Evolutionary conservation across 2,329 filamentous ascomycete genomes (phyloP).

Genomic region (Conoideocrella luteorostrata): DNA sequence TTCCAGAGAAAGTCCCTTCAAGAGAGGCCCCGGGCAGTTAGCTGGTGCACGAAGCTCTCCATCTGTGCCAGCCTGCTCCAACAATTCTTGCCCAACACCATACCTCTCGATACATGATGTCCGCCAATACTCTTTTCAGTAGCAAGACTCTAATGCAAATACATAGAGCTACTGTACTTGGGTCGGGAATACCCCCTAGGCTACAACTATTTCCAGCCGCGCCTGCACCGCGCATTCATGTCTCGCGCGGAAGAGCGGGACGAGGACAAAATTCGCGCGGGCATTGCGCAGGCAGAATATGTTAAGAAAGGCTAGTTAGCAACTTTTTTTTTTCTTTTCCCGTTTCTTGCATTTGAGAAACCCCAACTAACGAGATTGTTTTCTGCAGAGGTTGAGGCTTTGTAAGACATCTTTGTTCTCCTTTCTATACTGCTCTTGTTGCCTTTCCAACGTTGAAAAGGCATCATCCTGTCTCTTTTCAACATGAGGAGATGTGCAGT

Average conservation of each 20-base stretch:
- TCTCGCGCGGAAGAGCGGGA: constrained; percentile 64
- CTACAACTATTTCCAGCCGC: constrained; percentile 69
- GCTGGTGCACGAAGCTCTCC: no score
- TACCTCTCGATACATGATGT: neutral
- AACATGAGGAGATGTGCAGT: no score
- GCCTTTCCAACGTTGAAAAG: neutral
- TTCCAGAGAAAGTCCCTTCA: no score
- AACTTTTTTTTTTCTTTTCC: constrained; percentile 1
- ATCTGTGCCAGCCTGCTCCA: no score
- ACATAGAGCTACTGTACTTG: constrained; percentile 75
- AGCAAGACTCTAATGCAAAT: neutral
- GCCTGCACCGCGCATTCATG: constrained; percentile 80
- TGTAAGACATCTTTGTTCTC: constrained; percentile 55
- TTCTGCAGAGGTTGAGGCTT: constrained; percentile 71
- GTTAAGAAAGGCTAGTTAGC: constrained; percentile 73
- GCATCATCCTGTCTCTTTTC: neutral
- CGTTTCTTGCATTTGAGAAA: neutral
- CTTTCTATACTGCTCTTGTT: neutral
- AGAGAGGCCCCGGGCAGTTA: no score
- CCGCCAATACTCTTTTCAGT: no score
- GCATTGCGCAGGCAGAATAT: constrained; percentile 73
- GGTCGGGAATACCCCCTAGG: constrained; percentile 84
- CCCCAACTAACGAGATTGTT: neutral
- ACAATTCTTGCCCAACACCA: neutral
- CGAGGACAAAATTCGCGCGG: constrained; percentile 67